phyloP scores from a whole-genome alignment of 306 rosid genomes.

The Cucumis melo region DNA sequence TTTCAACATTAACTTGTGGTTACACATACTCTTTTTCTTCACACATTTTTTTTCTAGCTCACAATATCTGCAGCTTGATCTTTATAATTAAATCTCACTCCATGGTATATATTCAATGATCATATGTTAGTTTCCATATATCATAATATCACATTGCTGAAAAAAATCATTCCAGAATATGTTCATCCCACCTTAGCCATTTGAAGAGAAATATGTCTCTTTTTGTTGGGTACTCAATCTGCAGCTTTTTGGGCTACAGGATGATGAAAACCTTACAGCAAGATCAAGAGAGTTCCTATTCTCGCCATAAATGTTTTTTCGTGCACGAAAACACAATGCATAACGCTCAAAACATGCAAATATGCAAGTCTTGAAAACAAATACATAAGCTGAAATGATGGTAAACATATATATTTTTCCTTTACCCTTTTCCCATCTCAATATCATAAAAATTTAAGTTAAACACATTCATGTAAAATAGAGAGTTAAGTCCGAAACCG shows the following conservation, averaged over 20 bases:
- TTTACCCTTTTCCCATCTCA: not conserved
- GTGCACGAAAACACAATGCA: not conserved
- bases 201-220: not conserved
- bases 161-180: not conserved
- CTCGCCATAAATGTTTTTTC: not conserved
- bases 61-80: too few relatives aligned
- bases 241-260: not conserved
- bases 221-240: not conserved
- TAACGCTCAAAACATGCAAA: not conserved
- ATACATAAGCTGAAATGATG: not conserved
- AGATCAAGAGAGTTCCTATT: not conserved
- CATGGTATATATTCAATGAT: not conserved
- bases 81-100: not conserved
- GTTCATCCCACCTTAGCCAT: not conserved
- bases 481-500: not conserved
- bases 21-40: not conserved
- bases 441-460: not conserved
- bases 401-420: not conserved
- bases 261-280: not conserved
- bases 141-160: too few relatives aligned
- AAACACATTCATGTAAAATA: constrained; percentile 3
- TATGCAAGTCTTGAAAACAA: not conserved
- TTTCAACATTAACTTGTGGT: not conserved
- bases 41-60: not conserved
- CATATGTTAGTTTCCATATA: not conserved